These are phyloP conservation scores for Arthrobotrys megalospora DNA, from an alignment of 2,329 filamentous ascomycete species.

Conservation along the genomic window DNA sequence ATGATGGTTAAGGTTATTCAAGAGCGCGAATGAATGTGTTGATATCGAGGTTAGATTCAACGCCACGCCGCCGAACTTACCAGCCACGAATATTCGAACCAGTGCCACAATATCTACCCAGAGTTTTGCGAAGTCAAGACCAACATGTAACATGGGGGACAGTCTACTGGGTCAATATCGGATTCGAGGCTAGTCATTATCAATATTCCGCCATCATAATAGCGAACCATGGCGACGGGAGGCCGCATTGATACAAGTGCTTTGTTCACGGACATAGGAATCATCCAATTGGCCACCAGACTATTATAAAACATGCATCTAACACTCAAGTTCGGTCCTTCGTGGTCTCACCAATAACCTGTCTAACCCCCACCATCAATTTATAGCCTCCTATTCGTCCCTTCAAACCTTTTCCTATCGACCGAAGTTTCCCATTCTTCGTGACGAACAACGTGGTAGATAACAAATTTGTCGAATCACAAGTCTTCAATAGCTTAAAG, in stretches of 20 bases:
- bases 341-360: slow-evolving; percentile 9
- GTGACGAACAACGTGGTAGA: slow-evolving; percentile 30
- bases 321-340: slow-evolving; percentile 10
- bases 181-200: background rate
- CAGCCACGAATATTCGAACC: slow-evolving; percentile 6
- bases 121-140: too few relatives aligned
- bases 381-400: slow-evolving; percentile 34
- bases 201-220: slow-evolving; percentile 12
- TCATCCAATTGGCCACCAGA: slow-evolving; percentile 10
- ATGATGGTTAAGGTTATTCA: background rate
- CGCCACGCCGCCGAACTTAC: background rate
- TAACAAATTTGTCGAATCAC: slow-evolving; percentile 35
- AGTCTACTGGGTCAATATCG: background rate
- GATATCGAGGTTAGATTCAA: background rate
- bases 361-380: slow-evolving; percentile 10
- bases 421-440: slow-evolving; percentile 10
- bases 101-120: slow-evolving; percentile 6
- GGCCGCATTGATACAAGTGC: slow-evolving; percentile 11
- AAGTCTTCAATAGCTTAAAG: slow-evolving; percentile 16
- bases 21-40: slow-evolving; percentile 16
- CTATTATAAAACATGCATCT: slow-evolving; percentile 23
- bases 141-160: too few relatives aligned
- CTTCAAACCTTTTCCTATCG: slow-evolving; percentile 16
- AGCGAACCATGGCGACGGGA: slow-evolving; percentile 28
- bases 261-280: slow-evolving; percentile 15